phyloP scores from a whole-genome alignment of 148 eudicot species.

The Fagopyrum homotropicum region DNA sequence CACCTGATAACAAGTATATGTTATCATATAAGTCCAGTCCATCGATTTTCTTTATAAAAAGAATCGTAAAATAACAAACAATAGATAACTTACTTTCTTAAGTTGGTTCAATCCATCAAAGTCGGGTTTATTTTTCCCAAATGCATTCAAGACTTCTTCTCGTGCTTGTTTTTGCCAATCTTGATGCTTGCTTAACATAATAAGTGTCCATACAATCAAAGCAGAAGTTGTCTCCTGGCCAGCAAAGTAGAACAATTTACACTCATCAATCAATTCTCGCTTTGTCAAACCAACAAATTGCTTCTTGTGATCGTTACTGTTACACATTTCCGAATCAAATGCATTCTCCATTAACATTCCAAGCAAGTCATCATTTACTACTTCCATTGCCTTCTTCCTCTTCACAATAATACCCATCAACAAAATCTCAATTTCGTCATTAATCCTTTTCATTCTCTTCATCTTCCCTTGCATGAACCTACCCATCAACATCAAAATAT shows the following conservation, averaged over 20 bases:
- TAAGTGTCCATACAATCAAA: too few species aligned
- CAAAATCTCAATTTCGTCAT: neutral
- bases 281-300: neutral
- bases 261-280: too few species aligned
- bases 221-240: too few species aligned
- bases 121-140: slow-evolving; percentile 8
- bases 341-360: slow-evolving; percentile 22
- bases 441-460: too few species aligned
- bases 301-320: neutral
- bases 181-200: too few species aligned
- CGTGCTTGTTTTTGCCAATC: too few species aligned
- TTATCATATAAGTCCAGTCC: too few species aligned
- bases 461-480: too few species aligned
- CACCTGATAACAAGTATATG: slow-evolving; percentile 13
- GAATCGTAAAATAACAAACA: neutral
- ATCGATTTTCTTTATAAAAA: neutral
- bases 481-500: too few species aligned
- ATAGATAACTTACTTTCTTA: slow-evolving; percentile 22
- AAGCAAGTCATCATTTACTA: slow-evolving; percentile 23
- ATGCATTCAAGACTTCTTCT: neutral
- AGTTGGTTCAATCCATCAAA: slow-evolving; percentile 10
- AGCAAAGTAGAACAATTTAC: too few species aligned
- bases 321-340: neutral
- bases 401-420: slow-evolving; percentile 16
- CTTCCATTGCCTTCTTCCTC: slow-evolving; percentile 22